Evolutionary conservation across 208 protist species (phyloP).

Genomic region (Kentomonas sorsogonicus): DNA sequence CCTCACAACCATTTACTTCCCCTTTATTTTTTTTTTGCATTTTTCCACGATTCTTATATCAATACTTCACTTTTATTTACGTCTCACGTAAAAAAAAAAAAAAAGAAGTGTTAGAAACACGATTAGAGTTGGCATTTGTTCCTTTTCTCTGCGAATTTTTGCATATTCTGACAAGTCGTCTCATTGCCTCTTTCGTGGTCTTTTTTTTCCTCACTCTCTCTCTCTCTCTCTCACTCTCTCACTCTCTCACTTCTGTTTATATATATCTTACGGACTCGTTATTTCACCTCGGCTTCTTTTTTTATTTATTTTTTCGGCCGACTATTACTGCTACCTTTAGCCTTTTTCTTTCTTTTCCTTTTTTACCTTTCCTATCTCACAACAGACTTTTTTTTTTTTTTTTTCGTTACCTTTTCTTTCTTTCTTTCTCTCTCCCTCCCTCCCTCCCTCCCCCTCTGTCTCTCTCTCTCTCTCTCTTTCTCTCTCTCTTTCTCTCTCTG

Average conservation of each 20-base stretch:
- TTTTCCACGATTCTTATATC: too few relatives aligned
- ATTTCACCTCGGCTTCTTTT: neutral
- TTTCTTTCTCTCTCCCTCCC: conserved; percentile 11
- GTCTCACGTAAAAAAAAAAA: too few relatives aligned
- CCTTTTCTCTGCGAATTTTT: too few relatives aligned
- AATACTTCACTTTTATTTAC: too few relatives aligned
- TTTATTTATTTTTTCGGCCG: neutral
- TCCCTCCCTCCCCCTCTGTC: neutral
- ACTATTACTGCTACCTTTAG: neutral
- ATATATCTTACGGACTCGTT: neutral
- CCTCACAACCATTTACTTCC: too few relatives aligned
- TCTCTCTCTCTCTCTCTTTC: too few relatives aligned
- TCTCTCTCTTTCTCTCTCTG: too few relatives aligned
- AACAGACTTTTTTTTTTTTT: conserved; percentile 4
- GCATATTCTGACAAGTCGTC: neutral
- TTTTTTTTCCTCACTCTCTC: neutral
- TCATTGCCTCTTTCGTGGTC: neutral
- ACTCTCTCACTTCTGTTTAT: neutral
- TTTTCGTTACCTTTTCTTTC: conserved; percentile 12
- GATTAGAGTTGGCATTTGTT: too few relatives aligned
- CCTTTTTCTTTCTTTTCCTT: conserved; percentile 13
- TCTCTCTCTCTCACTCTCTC: neutral
- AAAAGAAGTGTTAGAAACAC: too few relatives aligned
- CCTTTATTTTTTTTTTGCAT: too few relatives aligned
- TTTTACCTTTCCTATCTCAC: conserved; percentile 10